These are phyloP conservation scores for Metschnikowia vanudenii DNA, from an alignment of 805 yeast species.

Conservation along the genomic window DNA sequence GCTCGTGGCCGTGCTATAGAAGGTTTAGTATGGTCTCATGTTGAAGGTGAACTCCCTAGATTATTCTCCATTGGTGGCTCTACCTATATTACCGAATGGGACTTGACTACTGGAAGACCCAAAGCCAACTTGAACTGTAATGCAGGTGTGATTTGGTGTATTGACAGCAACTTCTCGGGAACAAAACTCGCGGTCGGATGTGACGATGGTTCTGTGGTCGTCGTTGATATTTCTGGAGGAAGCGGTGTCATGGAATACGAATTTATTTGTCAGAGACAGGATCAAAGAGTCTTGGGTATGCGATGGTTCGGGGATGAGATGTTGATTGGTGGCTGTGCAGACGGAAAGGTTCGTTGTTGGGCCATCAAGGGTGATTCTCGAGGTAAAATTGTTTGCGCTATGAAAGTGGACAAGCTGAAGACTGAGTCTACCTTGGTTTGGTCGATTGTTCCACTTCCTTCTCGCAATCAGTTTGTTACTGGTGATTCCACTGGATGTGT, in stretches of 20 bases:
- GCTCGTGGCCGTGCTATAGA: conserved; percentile 84
- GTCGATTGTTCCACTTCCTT: conserved; percentile 68
- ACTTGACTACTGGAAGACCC: conserved; percentile 70
- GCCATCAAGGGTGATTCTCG: conserved; percentile 38
- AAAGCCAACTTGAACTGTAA: conserved; percentile 78
- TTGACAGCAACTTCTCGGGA: conserved; percentile 62
- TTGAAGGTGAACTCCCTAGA: conserved; percentile 52
- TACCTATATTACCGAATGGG: conserved; percentile 90
- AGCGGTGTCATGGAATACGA: conserved; percentile 78
- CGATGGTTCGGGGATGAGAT: conserved; percentile 68
- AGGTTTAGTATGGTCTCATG: conserved; percentile 76
- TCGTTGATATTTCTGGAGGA: conserved; percentile 84
- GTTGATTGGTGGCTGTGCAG: conserved; percentile 92
- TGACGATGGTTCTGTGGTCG: conserved; percentile 88
- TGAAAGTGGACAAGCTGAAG: conserved; percentile 89
- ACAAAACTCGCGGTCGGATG: conserved; percentile 83
- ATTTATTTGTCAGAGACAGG: conserved; percentile 76
- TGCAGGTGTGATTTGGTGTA: conserved; percentile 92
- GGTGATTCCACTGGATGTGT: conserved; percentile 96
- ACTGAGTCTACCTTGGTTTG: conserved; percentile 88
- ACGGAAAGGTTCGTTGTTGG: conserved; percentile 90
- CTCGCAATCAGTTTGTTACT: conserved; percentile 73
- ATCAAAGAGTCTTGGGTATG: conserved; percentile 72
- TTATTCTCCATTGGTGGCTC: conserved; percentile 95
- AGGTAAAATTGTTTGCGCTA: conserved; percentile 74